phyloP scores from a whole-genome alignment of 2,329 filamentous ascomycete genomes.

The Eurotiales sp. region DNA sequence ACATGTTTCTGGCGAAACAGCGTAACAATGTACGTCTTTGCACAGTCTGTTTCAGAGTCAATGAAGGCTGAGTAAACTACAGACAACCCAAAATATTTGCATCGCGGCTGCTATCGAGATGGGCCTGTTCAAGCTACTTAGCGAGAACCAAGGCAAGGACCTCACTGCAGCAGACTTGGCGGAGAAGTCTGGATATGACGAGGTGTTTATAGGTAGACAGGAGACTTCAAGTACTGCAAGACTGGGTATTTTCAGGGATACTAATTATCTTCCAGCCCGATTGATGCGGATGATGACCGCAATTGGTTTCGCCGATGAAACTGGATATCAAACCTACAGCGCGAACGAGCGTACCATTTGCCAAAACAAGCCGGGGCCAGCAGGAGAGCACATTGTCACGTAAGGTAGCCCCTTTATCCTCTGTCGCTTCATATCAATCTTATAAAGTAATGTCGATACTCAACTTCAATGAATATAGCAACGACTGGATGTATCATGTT shows the following conservation, averaged over 20 bases:
- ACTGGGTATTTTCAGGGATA: neutral
- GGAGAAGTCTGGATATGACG: conserved; percentile 10
- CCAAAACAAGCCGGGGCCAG: conserved; percentile 17
- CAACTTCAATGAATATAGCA: conserved; percentile 8
- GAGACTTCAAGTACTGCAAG: neutral
- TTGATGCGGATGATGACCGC: conserved; percentile 20
- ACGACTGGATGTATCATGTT: conserved; percentile 15
- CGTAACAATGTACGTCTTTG: neutral
- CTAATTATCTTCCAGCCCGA: conserved; percentile 10
- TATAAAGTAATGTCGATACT: conserved; percentile 14
- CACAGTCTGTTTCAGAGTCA: too few species aligned
- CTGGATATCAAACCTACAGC: conserved; percentile 17
- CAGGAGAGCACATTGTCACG: conserved; percentile 19
- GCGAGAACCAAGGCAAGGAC: neutral
- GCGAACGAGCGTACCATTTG: conserved; percentile 19
- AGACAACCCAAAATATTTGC: conserved; percentile 2
- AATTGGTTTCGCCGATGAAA: conserved; percentile 18
- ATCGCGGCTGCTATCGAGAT: neutral
- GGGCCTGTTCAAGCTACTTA: neutral
- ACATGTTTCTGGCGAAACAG: neutral
- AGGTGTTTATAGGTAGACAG: conserved; percentile 14
- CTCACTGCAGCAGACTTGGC: conserved; percentile 15
- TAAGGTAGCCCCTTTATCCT: conserved; percentile 17
- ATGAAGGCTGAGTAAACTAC: too few species aligned
- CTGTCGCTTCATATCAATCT: neutral